Evolutionary conservation across 176 grass and related monocot species (phyloP), one percentile per base, ranked within the genome.

Genomic region (Zea luxurians): DNA sequence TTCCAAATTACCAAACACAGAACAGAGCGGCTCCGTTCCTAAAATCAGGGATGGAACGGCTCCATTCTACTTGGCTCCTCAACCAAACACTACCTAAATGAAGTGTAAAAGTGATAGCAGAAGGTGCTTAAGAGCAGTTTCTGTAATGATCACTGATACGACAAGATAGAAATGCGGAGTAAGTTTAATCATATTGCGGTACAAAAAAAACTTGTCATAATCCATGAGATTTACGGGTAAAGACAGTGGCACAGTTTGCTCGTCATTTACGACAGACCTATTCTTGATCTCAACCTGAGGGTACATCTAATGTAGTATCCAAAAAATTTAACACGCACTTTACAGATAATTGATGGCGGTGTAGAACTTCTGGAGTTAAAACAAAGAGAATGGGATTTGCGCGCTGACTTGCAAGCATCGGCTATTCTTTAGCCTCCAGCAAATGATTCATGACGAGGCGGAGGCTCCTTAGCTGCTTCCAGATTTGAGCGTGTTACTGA

Each of bases 401-500:
- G 4, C 18, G 13, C 66, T 80, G 49, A 77, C 18, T 73, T 67
- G 72, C 1, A 35, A 75, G 12, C 27, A 27, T 27, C 27, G 27
- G 27, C 78, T 85, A 41, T 67, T 62, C 44, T 66, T 85, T 77
- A 73, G 43, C 82, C 53, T 82, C 73, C 59, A 73, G 66, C 60
- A 74, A 73, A 73, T 78, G 85, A 41, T 73, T 36, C 80, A 67
- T 55, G 16, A 55, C 16, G 73, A 55, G 11, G 73, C 52, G 8
- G 60, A 21, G 8, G 57, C 69, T 69, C 64, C 72, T 89, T 92
- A 90, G 80, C 91, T 83, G 80, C 94, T 86, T 89, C 92, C 89
- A 9, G 92, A 89, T 75, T 92, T 94, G 6, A 94, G 85, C 59
- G 91, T 87, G 68, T 97, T 97, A 87, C 94, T 94, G 81, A 97